These are phyloP conservation scores for Camptophora hylomeconis DNA, from an alignment of 2,329 filamentous ascomycete genomes.

Conservation along the genomic window DNA sequence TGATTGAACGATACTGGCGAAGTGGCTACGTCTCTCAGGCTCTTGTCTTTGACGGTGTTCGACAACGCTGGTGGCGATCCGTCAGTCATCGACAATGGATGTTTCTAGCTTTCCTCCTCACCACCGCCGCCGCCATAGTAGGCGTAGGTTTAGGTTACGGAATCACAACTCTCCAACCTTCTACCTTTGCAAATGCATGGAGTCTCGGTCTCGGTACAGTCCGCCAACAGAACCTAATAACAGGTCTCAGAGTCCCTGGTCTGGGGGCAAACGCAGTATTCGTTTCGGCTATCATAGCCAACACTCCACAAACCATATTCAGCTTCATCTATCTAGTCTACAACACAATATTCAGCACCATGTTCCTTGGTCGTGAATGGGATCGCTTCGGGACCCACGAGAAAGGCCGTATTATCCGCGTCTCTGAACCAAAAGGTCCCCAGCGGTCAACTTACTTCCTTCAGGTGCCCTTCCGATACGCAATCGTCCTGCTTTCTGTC, in stretches of 20 bases:
- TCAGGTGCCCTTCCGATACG: constrained; percentile 33
- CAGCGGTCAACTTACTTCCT: constrained; percentile 35
- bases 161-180: neutral
- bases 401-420: constrained; percentile 28
- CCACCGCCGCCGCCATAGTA: constrained; percentile 8
- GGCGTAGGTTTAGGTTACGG: constrained; percentile 3
- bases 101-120: constrained; percentile 8
- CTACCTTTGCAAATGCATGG: constrained; percentile 4
- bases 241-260: constrained; percentile 2
- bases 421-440: constrained; percentile 25
- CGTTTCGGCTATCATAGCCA: constrained; percentile 18
- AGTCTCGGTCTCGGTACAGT: constrained; percentile 2
- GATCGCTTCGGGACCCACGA: constrained; percentile 22
- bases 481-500: constrained; percentile 25
- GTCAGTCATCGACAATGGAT: constrained; percentile 15
- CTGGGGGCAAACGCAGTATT: constrained; percentile 7
- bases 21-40: neutral
- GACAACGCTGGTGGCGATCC: constrained; percentile 10
- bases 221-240: constrained; percentile 2
- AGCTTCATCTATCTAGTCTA: constrained; percentile 22
- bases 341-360: constrained; percentile 28
- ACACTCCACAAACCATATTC: constrained; percentile 22
- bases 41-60: constrained; percentile 8
- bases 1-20: neutral
- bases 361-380: constrained; percentile 37